Evolutionary conservation across 192 early-diverging fungal species (phyloP), one percentile per base, ranked within the genome.

Genomic region (Entophlyctis helioformis): DNA sequence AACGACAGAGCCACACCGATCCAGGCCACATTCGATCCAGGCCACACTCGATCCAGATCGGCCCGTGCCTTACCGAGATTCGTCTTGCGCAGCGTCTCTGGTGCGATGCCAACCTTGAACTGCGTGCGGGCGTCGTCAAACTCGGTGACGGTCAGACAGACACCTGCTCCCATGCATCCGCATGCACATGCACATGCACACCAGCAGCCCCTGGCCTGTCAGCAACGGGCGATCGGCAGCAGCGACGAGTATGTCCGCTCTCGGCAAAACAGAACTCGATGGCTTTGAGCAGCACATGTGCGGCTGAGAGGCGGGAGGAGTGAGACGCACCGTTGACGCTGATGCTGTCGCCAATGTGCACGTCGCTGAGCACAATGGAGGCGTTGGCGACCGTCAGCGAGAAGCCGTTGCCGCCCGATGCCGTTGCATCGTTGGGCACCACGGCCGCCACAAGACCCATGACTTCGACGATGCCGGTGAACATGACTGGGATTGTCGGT

Each of bases 91-190:
- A 94, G 71, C 8, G 90, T 95, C 64, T 96, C 96, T 7, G 92
- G 91, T 15, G 91, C 81, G 16, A 94, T 62, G 12, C 87, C 88
- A 21, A 95, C 86, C 56, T 95, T 96, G 72, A 96, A 96, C 15
- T 42, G 62, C 9, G 34, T 51, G 26, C 54, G 33, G 34, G 75
- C 72, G 16, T 53, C 54, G 38, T 84, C 70, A 57, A 95, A 94
- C 58, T 90, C 91, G 22, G 92, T 98, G 7, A 96, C 91, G 0
- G 96, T 98, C 46, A 98, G 66, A 63, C 96, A 98, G 22, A n/a
- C n/a, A n/a, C n/a, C n/a, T n/a, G n/a, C n/a, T n/a, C n/a, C n/a
- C n/a, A n/a, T n/a, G n/a, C n/a, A n/a, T n/a, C n/a, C n/a, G n/a
- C n/a, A n/a, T n/a, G n/a, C n/a, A n/a, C n/a, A n/a, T n/a, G n/a